Evolutionary conservation across 2,329 filamentous ascomycete genomes (phyloP).

Genomic region (Grosmannia huntii): DNA sequence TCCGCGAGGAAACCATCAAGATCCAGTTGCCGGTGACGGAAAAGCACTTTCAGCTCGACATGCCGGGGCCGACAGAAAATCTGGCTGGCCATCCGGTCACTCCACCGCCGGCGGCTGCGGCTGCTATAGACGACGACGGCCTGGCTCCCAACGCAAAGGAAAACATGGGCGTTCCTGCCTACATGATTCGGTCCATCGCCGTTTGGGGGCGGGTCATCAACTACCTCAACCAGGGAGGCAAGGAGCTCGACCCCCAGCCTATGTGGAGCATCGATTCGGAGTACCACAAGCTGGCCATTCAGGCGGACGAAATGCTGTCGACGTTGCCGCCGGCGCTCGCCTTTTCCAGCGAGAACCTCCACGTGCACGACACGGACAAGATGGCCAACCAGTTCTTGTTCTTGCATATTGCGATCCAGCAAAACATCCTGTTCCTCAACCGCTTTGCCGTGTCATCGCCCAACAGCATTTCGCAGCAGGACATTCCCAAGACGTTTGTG

Average conservation of each 20-base stretch:
- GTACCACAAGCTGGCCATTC: constrained; percentile 56
- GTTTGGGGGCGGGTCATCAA: constrained; percentile 84
- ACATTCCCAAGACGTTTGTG: constrained; percentile 67
- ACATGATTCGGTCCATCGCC: constrained; percentile 72
- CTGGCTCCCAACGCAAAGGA: constrained; percentile 54
- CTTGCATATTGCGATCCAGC: constrained; percentile 78
- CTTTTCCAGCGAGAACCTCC: constrained; percentile 72
- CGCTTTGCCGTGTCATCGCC: constrained; percentile 69
- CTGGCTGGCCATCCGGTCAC: constrained; percentile 43
- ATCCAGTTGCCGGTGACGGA: constrained; percentile 89
- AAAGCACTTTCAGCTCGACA: constrained; percentile 78
- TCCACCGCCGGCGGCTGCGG: constrained; percentile 34
- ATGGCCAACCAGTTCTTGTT: constrained; percentile 88
- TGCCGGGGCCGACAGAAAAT: constrained; percentile 75
- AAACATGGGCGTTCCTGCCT: constrained; percentile 91
- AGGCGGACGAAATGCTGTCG: constrained; percentile 57
- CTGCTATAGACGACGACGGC: constrained; percentile 49
- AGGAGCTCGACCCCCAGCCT: constrained; percentile 59
- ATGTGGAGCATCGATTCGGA: constrained; percentile 77
- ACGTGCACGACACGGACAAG: constrained; percentile 70
- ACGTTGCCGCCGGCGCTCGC: constrained; percentile 58
- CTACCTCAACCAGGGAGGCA: constrained; percentile 83
- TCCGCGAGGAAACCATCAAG: constrained; percentile 77
- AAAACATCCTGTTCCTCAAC: constrained; percentile 82
- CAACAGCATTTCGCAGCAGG: constrained; percentile 48